A percentile compares a stretch with the other conserved stretches of the same genome.
phyloP scores from a whole-genome alignment of 306 rosid genomes.

The Cyclanthera cordifolia region DNA sequence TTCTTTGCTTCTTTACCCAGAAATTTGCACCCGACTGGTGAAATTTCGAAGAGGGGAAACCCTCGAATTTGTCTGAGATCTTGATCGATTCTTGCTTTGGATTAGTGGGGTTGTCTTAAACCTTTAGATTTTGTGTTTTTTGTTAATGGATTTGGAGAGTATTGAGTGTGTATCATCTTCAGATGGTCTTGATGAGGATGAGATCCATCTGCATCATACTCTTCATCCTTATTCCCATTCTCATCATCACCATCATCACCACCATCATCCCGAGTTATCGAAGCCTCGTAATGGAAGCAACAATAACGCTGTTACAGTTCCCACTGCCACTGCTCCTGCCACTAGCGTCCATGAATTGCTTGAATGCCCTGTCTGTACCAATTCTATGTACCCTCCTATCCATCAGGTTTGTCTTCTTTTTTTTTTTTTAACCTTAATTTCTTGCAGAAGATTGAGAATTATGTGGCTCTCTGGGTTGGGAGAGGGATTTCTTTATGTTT shows the following conservation, averaged over 20 bases:
- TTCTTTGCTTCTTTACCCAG: slow-evolving; percentile 13
- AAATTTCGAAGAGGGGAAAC: not conserved
- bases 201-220: slow-evolving; percentile 54
- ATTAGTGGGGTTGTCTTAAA: slow-evolving; percentile 12
- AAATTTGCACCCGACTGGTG: not conserved
- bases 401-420: slow-evolving; percentile 50
- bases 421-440: not conserved
- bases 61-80: not conserved
- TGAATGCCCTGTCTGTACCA: slow-evolving; percentile 90
- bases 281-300: slow-evolving; percentile 51
- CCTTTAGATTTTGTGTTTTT: slow-evolving; percentile 9
- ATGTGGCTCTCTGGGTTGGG: not conserved
- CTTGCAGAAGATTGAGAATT: not conserved
- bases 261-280: slow-evolving; percentile 54
- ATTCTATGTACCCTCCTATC: slow-evolving; percentile 95
- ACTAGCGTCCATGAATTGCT: slow-evolving; percentile 94
- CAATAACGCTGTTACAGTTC: slow-evolving; percentile 27
- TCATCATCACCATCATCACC: slow-evolving; percentile 9
- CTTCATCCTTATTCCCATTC: slow-evolving; percentile 41
- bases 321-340: slow-evolving; percentile 62
- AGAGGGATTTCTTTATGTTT: not conserved
- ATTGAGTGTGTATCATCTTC: slow-evolving; percentile 77
- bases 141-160: slow-evolving; percentile 68
- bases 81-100: slow-evolving; percentile 4
- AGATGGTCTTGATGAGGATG: slow-evolving; percentile 81